phyloP scores from a whole-genome alignment of 2,329 filamentous ascomycete species.

The Colletotrichum sp. region DNA sequence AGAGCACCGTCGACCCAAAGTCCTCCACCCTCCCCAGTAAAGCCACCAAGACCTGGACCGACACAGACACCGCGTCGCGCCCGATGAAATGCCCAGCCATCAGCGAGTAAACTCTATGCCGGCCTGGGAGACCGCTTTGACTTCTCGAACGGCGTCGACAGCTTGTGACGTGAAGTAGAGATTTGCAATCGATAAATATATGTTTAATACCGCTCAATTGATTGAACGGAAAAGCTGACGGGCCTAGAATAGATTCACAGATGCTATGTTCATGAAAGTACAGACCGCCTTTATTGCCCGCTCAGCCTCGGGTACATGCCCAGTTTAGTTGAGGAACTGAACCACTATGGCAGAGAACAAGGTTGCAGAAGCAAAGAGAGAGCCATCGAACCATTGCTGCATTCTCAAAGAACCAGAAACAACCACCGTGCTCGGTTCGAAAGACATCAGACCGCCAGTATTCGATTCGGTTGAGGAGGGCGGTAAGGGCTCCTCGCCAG shows the following conservation, averaged over 20 bases:
- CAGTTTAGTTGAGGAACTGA: not conserved
- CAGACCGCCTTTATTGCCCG: not conserved
- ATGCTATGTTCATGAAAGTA: not conserved
- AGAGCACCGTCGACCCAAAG: too few relatives aligned
- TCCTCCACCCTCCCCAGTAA: too few relatives aligned
- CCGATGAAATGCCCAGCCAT: too few relatives aligned
- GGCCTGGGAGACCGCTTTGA: too few relatives aligned
- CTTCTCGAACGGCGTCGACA: too few relatives aligned
- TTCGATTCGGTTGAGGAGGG: not conserved
- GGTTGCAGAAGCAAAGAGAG: not conserved
- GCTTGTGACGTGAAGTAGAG: not conserved
- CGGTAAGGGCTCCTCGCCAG: rapidly evolving
- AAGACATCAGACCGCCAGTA: rapidly evolving
- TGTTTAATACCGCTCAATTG: rapidly evolving
- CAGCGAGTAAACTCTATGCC: too few relatives aligned
- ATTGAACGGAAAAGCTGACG: rapidly evolving
- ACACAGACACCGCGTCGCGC: too few relatives aligned
- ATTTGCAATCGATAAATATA: not conserved
- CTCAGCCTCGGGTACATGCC: not conserved
- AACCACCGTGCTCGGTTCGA: not conserved
- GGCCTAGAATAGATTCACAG: rapidly evolving
- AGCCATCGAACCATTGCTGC: not conserved
- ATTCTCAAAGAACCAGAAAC: rapidly evolving
- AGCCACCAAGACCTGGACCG: too few relatives aligned
- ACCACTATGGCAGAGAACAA: rapidly evolving